Conservation (phyloP, 2,329 filamentous ascomycete species). For the Epichloe brachyelytri region DNA sequence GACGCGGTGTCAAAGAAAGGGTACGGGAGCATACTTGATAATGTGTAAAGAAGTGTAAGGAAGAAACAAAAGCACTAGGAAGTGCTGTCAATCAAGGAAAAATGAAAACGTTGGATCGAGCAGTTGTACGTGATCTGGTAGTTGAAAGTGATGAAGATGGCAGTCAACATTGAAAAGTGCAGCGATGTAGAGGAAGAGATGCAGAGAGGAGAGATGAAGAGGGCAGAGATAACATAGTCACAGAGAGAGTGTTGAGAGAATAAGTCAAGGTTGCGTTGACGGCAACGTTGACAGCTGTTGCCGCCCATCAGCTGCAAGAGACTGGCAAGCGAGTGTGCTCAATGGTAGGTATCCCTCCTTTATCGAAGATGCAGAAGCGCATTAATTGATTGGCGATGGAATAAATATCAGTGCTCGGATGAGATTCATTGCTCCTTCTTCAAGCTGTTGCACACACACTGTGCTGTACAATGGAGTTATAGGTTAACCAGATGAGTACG, state of each 20-base stretch:
- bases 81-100: no score
- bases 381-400: background rate
- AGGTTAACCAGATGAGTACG: no score
- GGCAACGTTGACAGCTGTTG: background rate
- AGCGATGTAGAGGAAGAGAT: background rate
- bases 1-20: background rate
- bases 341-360: no score
- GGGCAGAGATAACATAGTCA: background rate
- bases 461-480: no score
- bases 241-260: background rate
- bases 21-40: background rate
- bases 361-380: no score
- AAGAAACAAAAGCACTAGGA: background rate
- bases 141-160: background rate
- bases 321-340: background rate
- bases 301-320: background rate
- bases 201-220: background rate
- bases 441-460: no score
- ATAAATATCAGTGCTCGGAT: no score
- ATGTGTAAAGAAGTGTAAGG: no score
- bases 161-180: no score
- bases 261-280: background rate
- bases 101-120: background rate
- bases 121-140: background rate
- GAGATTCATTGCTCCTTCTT: no score